phyloP scores from a whole-genome alignment of 768 basidiomycete genomes.

The Kondoa subrosea region DNA sequence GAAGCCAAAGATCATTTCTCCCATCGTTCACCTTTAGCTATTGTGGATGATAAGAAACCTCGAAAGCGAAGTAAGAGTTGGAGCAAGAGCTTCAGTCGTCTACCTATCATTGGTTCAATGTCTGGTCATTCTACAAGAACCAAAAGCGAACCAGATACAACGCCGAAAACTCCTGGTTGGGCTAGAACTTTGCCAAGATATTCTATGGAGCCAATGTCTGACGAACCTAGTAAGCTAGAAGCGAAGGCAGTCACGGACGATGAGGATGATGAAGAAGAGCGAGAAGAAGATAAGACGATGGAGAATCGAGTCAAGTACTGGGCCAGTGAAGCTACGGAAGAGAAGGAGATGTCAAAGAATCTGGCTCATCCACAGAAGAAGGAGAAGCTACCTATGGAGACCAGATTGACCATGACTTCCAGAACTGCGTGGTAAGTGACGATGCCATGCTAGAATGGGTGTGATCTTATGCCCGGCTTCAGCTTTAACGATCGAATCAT shows the following conservation, averaged over 20 bases:
- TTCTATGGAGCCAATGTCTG: background rate
- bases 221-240: slow-evolving; percentile 2
- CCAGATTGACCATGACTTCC: slow-evolving; percentile 16
- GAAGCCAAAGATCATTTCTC: slow-evolving; percentile 73
- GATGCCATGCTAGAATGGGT: slow-evolving; percentile 13
- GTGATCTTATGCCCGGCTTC: slow-evolving; percentile 28
- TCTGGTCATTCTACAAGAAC: slow-evolving; percentile 8
- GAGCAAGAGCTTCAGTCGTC: slow-evolving; percentile 30
- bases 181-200: slow-evolving; percentile 19
- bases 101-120: slow-evolving; percentile 27
- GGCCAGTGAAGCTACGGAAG: slow-evolving; percentile 3
- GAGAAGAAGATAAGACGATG: slow-evolving; percentile 39
- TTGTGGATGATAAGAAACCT: slow-evolving; percentile 50
- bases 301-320: slow-evolving; percentile 20
- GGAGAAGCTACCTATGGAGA: slow-evolving; percentile 10
- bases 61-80: slow-evolving; percentile 35
- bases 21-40: slow-evolving; percentile 75
- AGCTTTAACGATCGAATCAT: slow-evolving; percentile 43
- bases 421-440: slow-evolving; percentile 16
- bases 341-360: too few species aligned
- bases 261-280: slow-evolving; percentile 39
- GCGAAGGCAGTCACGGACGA: slow-evolving; percentile 34
- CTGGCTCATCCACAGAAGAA: background rate
- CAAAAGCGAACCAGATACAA: slow-evolving; percentile 3
- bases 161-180: slow-evolving; percentile 29